Evolutionary conservation across 1,284 basidiomycete species (phyloP), one percentile per base, ranked within the genome.

Genomic region (Papiliotrema fonsecae): DNA sequence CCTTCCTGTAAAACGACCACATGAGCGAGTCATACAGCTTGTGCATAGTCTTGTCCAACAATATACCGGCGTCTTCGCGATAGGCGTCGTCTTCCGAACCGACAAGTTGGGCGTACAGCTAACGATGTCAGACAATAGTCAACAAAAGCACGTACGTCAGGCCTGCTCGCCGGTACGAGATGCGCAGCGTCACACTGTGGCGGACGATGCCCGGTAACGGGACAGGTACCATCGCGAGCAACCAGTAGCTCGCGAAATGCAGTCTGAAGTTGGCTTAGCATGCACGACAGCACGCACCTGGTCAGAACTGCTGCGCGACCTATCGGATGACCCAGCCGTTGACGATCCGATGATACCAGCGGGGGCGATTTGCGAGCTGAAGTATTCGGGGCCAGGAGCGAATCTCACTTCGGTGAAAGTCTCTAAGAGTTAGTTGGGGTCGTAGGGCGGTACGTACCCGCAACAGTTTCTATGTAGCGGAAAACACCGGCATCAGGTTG

Each of bases 1-100:
- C 36, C 19, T 37, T 11, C 13, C 13, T 13, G 36, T 37, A 37
- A 18, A 37, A 37, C 10, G 36, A 37, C 36, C 36, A 31, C 36
- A 21, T 37, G 36, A 37, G 36, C 36, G 36, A 37, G 19, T 37
- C 36, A 37, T 37, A 37, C 36, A 37, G 18, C 36, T 37, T 37
- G 36, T 37, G 36, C 36, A 37, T 13, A 9, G 36, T 37, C 36
- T 37, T 37, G 19, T 37, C 36, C 36, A 37, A 21, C 13, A 37
- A 21, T 14, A 37, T 37, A 37, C 36, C 36, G 19, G 36, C 36
- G 36, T 37, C 36, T 21, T 37, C 36, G 36, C 36, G 36, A 19
- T 9, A 37, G 13, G 36, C 19, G 19, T 37, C 36, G 36, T 37
- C 36, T 21, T 37, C 36, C 19, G 36, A 37, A 21, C 36, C 36